phyloP scores from a whole-genome alignment of 768 basidiomycete genomes.

The Pisolithus sp. region DNA sequence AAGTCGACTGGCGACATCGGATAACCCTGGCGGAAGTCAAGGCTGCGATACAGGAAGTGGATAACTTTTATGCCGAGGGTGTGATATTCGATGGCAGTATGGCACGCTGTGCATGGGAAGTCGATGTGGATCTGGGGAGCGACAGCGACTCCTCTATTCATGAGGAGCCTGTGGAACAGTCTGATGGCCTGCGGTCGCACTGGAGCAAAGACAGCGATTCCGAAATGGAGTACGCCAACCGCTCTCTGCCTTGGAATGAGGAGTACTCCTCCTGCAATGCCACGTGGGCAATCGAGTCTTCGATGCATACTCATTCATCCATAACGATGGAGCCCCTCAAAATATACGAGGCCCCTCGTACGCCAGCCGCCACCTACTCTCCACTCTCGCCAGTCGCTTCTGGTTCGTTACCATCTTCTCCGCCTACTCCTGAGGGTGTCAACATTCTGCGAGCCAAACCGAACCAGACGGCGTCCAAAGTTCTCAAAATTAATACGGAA shows the following conservation, averaged over 20 bases:
- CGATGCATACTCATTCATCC: constrained; percentile 40
- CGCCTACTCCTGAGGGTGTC: constrained; percentile 52
- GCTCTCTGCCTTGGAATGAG: constrained; percentile 27
- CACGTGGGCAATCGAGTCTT: constrained; percentile 51
- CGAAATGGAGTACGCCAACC: constrained; percentile 29
- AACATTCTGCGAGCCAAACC: constrained; percentile 35
- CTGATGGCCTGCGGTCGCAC: constrained; percentile 40
- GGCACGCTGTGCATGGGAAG: constrained; percentile 74
- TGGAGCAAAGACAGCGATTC: constrained; percentile 51
- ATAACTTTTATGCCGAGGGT: constrained; percentile 66
- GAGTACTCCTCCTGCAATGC: constrained; percentile 42
- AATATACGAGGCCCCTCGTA: constrained; percentile 41
- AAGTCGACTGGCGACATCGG: constrained; percentile 56
- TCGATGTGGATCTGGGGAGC: constrained; percentile 57
- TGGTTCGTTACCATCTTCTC: constrained; percentile 40
- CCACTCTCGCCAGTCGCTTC: constrained; percentile 36
- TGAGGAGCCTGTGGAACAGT: constrained; percentile 33
- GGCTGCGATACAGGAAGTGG: constrained; percentile 47
- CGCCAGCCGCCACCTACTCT: constrained; percentile 49
- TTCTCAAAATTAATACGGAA: constrained; percentile 56
- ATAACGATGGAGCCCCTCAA: constrained; percentile 31
- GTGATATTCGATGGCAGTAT: constrained; percentile 77
- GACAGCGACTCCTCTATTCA: constrained; percentile 54
- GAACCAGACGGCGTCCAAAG: constrained; percentile 30
- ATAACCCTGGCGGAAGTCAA: constrained; percentile 46